Conservation (phyloP, 1,139 yeast species). For the Blastobotrys proliferans region DNA sequence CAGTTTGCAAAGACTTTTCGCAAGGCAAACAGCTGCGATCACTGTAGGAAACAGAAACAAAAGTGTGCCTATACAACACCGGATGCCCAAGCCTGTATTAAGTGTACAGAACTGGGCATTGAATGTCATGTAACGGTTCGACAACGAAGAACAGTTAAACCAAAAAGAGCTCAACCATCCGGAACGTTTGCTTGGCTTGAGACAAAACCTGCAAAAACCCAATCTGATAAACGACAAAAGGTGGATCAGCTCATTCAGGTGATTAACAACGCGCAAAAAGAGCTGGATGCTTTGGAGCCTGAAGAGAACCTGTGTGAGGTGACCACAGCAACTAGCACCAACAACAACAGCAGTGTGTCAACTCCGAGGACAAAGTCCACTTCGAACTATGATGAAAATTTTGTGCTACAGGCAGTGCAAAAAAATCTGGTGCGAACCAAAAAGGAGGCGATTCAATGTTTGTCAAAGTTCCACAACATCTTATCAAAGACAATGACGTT, state of each 20-base stretch:
- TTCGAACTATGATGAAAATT: slow-evolving; percentile 34
- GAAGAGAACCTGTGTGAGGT: not conserved
- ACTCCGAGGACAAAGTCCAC: too few species aligned
- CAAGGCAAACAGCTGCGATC: slow-evolving; percentile 51
- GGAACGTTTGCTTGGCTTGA: slow-evolving; percentile 12
- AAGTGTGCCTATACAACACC: slow-evolving; percentile 53
- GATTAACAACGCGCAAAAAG: slow-evolving; percentile 15
- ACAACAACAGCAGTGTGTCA: too few species aligned
- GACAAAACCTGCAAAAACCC: slow-evolving; percentile 8
- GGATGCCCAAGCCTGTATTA: slow-evolving; percentile 41
- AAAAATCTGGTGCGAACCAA: not conserved
- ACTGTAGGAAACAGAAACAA: slow-evolving; percentile 54
- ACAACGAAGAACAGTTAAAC: slow-evolving; percentile 4
- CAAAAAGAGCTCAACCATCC: not conserved
- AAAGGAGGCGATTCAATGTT: not conserved
- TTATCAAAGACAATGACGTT: slow-evolving; percentile 31
- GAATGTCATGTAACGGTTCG: slow-evolving; percentile 38
- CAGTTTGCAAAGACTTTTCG: slow-evolving; percentile 35
- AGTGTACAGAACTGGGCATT: slow-evolving; percentile 45
- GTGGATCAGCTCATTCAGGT: slow-evolving; percentile 11
- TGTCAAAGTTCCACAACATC: not conserved
- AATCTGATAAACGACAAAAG: slow-evolving; percentile 11
- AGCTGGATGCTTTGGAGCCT: slow-evolving; percentile 15
- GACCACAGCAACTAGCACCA: too few species aligned
- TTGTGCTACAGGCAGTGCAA: slow-evolving; percentile 33